These are phyloP conservation scores for Pichia sp. DNA, from an alignment of 1,139 yeast species.

Conservation along the genomic window DNA sequence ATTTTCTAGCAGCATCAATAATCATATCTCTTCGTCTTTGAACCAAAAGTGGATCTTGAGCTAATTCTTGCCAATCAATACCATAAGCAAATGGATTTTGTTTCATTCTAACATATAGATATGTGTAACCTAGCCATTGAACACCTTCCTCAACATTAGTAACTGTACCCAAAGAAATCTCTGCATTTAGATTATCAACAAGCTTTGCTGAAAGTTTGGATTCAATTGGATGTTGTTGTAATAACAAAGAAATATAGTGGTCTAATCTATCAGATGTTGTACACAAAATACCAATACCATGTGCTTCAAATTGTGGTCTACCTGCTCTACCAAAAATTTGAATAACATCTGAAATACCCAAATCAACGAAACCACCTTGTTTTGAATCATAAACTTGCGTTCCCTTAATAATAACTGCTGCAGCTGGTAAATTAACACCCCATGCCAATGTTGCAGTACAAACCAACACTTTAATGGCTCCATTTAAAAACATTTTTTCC, in stretches of 20 bases:
- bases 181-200: slow-evolving; percentile 92
- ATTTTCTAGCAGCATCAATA: slow-evolving; percentile 68
- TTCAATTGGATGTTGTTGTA: slow-evolving; percentile 97
- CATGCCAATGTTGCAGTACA: slow-evolving; percentile 98
- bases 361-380: slow-evolving; percentile 88
- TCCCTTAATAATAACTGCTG: slow-evolving; percentile 93
- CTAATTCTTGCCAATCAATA: slow-evolving; percentile 80
- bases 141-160: slow-evolving; percentile 93
- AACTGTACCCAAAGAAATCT: slow-evolving; percentile 90
- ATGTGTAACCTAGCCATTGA: slow-evolving; percentile 95
- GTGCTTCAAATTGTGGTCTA: slow-evolving; percentile 91
- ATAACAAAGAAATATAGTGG: slow-evolving; percentile 77
- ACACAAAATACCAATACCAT: slow-evolving; percentile 88
- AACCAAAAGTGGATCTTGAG: slow-evolving; percentile 75
- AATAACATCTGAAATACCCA: slow-evolving; percentile 93
- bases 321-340: slow-evolving; percentile 99
- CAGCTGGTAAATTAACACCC: slow-evolving; percentile 99
- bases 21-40: slow-evolving; percentile 72
- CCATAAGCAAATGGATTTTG: slow-evolving; percentile 93
- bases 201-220: slow-evolving; percentile 71
- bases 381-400: slow-evolving; percentile 94
- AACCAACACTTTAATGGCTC: slow-evolving; percentile 83
- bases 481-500: slow-evolving; percentile 79
- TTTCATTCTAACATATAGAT: slow-evolving; percentile 88
- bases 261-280: slow-evolving; percentile 79